A percentile compares a stretch with the other conserved stretches of the same genome.
These are phyloP conservation scores for Cyberlindnera euphorbiae DNA, from an alignment of 805 yeast species.

Conservation along the genomic window DNA sequence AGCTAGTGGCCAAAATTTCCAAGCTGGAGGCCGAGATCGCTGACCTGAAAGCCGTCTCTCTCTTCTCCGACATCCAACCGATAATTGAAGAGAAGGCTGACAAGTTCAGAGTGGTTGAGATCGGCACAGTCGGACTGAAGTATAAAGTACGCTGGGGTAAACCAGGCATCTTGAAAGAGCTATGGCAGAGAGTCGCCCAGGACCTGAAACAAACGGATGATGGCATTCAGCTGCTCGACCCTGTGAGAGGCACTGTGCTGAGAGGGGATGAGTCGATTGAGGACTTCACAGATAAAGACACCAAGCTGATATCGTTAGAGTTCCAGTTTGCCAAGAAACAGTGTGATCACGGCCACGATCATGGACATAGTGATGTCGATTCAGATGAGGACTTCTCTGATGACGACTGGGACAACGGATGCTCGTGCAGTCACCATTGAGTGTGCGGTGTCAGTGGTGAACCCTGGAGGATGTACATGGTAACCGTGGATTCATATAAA, in stretches of 20 bases:
- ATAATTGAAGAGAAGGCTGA: conserved; percentile 15
- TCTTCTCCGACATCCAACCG: conserved; percentile 25
- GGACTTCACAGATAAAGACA: conserved; percentile 11
- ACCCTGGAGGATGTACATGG: no score
- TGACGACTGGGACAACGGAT: conserved; percentile 24
- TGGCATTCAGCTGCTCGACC: conserved; percentile 18
- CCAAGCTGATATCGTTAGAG: conserved; percentile 15
- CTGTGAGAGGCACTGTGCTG: conserved; percentile 16
- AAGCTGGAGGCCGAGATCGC: conserved; percentile 19
- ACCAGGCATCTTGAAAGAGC: conserved; percentile 12
- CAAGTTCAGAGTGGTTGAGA: conserved; percentile 17
- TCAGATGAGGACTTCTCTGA: conserved; percentile 21
- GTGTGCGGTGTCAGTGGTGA: background rate
- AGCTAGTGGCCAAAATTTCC: conserved; percentile 12
- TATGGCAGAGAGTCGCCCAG: conserved; percentile 19
- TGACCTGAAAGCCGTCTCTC: conserved; percentile 21
- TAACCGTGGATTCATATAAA: background rate
- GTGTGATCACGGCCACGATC: conserved; percentile 5
- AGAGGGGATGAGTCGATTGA: conserved; percentile 14
- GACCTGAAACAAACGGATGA: conserved; percentile 18
- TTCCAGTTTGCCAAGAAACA: conserved; percentile 15
- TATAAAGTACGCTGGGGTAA: conserved; percentile 18
- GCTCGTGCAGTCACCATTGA: conserved; percentile 24
- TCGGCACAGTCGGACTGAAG: conserved; percentile 16
- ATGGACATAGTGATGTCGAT: conserved; percentile 17